phyloP scores from a whole-genome alignment of 148 eudicot species.

The Camellia japonica region DNA sequence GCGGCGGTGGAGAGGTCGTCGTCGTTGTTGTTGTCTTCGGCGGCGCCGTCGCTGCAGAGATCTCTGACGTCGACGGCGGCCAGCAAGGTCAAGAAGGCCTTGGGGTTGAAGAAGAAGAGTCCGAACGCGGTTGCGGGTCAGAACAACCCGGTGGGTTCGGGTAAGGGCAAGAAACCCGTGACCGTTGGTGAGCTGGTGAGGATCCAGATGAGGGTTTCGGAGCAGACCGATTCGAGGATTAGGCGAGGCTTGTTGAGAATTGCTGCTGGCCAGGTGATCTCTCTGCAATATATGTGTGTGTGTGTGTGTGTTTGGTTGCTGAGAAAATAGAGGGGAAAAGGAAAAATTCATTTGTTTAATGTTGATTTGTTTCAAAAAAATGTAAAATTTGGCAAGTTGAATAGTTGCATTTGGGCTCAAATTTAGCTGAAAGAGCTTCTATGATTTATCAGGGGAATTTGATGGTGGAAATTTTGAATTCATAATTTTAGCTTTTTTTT shows the following conservation, averaged over 20 bases:
- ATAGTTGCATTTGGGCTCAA: neutral
- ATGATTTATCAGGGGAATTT: neutral
- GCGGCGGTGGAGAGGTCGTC: slow-evolving; percentile 20
- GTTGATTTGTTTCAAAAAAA: neutral
- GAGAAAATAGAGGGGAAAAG: neutral
- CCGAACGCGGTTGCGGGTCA: neutral
- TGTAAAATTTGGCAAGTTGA: neutral
- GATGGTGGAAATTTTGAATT: neutral
- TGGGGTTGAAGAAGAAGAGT: slow-evolving; percentile 54
- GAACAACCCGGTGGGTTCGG: slow-evolving; percentile 15
- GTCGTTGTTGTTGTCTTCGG: slow-evolving; percentile 21
- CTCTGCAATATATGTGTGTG: neutral
- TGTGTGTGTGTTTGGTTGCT: slow-evolving; percentile 2
- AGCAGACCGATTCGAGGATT: slow-evolving; percentile 76
- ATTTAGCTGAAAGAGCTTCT: neutral
- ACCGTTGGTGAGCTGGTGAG: slow-evolving; percentile 72
- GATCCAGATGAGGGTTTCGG: slow-evolving; percentile 85
- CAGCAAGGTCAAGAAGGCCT: slow-evolving; percentile 79
- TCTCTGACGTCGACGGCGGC: slow-evolving; percentile 55
- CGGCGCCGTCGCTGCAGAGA: slow-evolving; percentile 36
- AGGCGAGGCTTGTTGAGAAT: slow-evolving; percentile 68
- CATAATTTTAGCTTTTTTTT: neutral
- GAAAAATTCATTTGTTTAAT: too few relatives aligned
- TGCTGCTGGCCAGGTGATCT: slow-evolving; percentile 78
- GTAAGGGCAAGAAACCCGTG: slow-evolving; percentile 27